Base-by-base conservation (phyloP, 495 filamentous ascomycete genomes). In the Annulohypoxylon maeteangense region DNA sequence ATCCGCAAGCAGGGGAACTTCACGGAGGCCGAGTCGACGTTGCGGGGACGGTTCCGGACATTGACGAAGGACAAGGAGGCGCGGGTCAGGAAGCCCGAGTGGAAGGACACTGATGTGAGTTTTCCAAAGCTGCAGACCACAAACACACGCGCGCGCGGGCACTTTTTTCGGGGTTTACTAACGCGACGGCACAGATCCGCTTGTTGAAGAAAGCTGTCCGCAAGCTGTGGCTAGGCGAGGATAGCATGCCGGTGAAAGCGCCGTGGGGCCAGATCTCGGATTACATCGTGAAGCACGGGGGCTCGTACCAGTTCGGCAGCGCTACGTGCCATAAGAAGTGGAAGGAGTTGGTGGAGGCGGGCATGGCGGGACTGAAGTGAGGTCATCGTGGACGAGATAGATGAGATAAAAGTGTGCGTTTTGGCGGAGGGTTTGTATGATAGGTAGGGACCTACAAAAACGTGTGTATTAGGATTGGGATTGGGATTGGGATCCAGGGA, bases 311-410 rank as follows among this genome's bases (percentile, higher is more conserved):
- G 48, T 98, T 97, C 78, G 93, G 93, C 0, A 90, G 93, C 77
- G 89, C 92, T 2, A 97, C 94, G 0, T 95, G 92, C 74, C 93
- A 93, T 77, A 96, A 93, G 83, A 92, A 93, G 75, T 98, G 90
- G 86, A 82, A 89, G 64, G 82, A 85, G 59, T 72, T 86, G 64
- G 72, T 77, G 48, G 57, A 67, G 1, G 68, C 79, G 32, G 70
- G 68, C 40, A 31, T 14, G 3, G 62, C 31, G 4, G 18, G 29
- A 72, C 50, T 54, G 60, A 65, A 22, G 0, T 73, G 56, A 68
- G 36, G 7, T 10, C 36, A 18, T 29, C 2, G 6, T 29, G 27
- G 6, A 23, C 7, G 23, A 29, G 3, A 5, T 42, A 47, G 22
- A 20, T 51, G 51, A 31, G 18, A 55, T 57, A 34, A 25, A 25